A percentile compares a stretch with the other conserved stretches of the same genome.
Conservation (phyloP, 495 filamentous ascomycete genomes). For the Penicillium paxilli region DNA sequence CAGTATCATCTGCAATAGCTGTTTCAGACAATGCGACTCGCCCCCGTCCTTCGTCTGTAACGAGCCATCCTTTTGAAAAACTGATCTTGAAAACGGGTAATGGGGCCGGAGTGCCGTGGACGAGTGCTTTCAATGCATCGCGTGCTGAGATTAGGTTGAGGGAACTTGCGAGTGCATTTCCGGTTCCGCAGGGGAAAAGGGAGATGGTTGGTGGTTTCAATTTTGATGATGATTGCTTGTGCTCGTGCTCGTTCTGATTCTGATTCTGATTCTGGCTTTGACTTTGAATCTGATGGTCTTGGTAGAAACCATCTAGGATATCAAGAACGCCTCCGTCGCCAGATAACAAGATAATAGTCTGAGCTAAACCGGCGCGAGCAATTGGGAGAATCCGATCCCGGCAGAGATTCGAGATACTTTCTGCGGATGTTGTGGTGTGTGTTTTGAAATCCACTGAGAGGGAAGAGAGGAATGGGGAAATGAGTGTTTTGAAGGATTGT, state of each 20-base stretch:
- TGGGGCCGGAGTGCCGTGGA: constrained; percentile 49
- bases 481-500: constrained; percentile 52
- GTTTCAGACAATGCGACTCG: constrained; percentile 16
- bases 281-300: background rate
- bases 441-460: constrained; percentile 49
- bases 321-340: constrained; percentile 87
- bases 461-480: constrained; percentile 57
- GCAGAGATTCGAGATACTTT: too few species aligned
- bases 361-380: too few species aligned
- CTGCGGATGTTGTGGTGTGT: constrained; percentile 57
- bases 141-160: constrained; percentile 36
- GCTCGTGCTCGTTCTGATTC: too few species aligned
- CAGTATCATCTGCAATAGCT: background rate
- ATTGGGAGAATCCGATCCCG: too few species aligned
- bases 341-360: constrained; percentile 18
- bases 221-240: too few species aligned
- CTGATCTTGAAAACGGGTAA: constrained; percentile 53
- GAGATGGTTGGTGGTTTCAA: constrained; percentile 52
- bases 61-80: constrained; percentile 66
- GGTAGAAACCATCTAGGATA: constrained; percentile 64
- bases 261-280: constrained; percentile 5
- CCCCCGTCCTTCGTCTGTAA: constrained; percentile 38
- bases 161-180: constrained; percentile 84
- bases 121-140: constrained; percentile 37
- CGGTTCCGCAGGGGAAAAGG: constrained; percentile 79